Evolutionary conservation across 2,329 filamentous ascomycete species (phyloP).

Genomic region (Fusarium vanettenii): DNA sequence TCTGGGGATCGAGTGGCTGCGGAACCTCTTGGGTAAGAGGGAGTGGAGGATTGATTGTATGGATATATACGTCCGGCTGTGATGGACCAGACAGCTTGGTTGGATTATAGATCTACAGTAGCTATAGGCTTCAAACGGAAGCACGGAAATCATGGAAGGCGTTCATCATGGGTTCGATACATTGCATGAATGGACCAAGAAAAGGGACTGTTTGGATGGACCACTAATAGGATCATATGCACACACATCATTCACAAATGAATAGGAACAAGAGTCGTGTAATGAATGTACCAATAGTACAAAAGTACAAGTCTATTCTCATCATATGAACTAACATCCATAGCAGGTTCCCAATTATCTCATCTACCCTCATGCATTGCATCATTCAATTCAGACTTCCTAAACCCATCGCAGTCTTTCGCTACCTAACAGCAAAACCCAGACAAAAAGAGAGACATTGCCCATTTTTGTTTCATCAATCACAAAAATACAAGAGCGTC

Average conservation of each 20-base stretch:
- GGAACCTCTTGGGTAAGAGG: slow-evolving; percentile 81
- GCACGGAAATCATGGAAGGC: slow-evolving; percentile 2
- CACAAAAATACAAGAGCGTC: slow-evolving; percentile 20
- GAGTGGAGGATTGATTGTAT: slow-evolving; percentile 94
- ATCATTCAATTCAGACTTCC: slow-evolving; percentile 36
- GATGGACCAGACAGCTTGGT: slow-evolving; percentile 1
- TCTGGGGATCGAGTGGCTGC: slow-evolving; percentile 85
- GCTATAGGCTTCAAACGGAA: not conserved
- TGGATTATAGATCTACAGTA: slow-evolving; percentile 12
- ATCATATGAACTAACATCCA: slow-evolving; percentile 22
- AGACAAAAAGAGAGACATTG: slow-evolving; percentile 21
- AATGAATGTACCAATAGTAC: slow-evolving; percentile 17
- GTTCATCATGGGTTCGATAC: not conserved
- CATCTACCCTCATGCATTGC: slow-evolving; percentile 36
- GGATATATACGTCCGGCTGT: slow-evolving; percentile 86
- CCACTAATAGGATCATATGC: not conserved
- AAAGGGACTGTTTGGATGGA: not conserved
- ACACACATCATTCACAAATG: not conserved
- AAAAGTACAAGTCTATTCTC: slow-evolving; percentile 30
- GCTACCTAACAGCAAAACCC: slow-evolving; percentile 25
- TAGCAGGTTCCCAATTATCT: slow-evolving; percentile 32
- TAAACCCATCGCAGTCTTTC: slow-evolving; percentile 24
- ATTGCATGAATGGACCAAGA: not conserved
- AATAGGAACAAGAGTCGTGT: not conserved
- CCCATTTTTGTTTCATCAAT: slow-evolving; percentile 38